Evolutionary conservation across 371 early-diverging fungal species (phyloP).

Genomic region (Rhizopus microsporus): DNA sequence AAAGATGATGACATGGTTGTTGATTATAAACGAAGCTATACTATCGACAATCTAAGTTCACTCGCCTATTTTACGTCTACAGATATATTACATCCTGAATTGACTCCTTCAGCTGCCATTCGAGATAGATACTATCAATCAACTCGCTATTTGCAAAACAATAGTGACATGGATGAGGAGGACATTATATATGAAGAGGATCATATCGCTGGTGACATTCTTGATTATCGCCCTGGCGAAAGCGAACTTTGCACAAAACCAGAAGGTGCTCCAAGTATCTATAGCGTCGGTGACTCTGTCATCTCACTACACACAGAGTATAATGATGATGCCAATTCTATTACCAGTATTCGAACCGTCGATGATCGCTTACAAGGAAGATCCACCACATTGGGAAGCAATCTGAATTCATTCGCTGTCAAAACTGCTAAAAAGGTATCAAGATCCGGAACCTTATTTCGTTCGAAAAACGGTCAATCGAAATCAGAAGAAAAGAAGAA

Average conservation of each 20-base stretch:
- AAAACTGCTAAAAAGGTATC: constrained; percentile 31
- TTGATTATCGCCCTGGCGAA: constrained; percentile 26
- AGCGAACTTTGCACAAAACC: constrained; percentile 21
- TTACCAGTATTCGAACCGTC: constrained; percentile 21
- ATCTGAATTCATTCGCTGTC: constrained; percentile 22
- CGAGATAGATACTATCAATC: constrained; percentile 35
- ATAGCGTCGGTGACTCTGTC: constrained; percentile 26
- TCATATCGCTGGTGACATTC: constrained; percentile 18
- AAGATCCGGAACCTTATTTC: constrained; percentile 27
- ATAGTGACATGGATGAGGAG: constrained; percentile 15
- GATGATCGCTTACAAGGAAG: constrained; percentile 27
- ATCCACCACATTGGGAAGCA: constrained; percentile 13
- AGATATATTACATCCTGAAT: constrained; percentile 9
- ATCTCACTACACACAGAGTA: constrained; percentile 32
- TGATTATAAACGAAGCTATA: constrained; percentile 20
- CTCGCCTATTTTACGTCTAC: constrained; percentile 13
- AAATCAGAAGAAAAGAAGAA: constrained; percentile 11
- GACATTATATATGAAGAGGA: constrained; percentile 17
- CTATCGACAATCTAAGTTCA: constrained; percentile 15
- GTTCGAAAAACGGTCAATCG: constrained; percentile 8
- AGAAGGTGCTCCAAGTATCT: constrained; percentile 20
- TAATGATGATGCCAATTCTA: constrained; percentile 24
- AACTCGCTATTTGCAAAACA: constrained; percentile 20
- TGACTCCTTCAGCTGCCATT: constrained; percentile 35
- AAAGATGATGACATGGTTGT: background rate